Evolutionary conservation across 345 rosid genomes (phyloP).

Genomic region (Gossypium anomalum): DNA sequence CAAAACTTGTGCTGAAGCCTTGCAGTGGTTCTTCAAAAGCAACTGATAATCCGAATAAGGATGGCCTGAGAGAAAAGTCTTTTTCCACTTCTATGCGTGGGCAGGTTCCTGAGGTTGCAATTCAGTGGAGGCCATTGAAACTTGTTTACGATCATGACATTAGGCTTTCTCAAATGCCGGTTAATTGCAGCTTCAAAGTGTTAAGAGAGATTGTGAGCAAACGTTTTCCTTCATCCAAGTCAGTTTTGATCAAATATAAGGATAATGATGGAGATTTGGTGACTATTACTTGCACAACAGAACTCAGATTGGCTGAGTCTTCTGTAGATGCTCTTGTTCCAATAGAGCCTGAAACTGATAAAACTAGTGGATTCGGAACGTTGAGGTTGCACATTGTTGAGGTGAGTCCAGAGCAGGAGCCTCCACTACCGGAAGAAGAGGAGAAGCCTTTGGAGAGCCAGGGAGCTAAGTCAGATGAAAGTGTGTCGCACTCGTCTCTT

Average conservation of each 20-base stretch:
- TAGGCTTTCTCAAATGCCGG: slow-evolving; percentile 80
- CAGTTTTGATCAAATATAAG: slow-evolving; percentile 80
- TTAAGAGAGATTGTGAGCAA: slow-evolving; percentile 73
- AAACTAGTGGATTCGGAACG: slow-evolving; percentile 49
- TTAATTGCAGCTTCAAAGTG: slow-evolving; percentile 65
- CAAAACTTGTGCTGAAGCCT: slow-evolving; percentile 59
- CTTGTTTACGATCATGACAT: slow-evolving; percentile 94
- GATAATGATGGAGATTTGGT: slow-evolving; percentile 94
- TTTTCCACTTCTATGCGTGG: slow-evolving; percentile 28
- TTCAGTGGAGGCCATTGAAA: slow-evolving; percentile 67
- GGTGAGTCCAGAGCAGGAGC: slow-evolving; percentile 94
- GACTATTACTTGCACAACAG: slow-evolving; percentile 68
- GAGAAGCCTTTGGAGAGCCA: slow-evolving; percentile 58
- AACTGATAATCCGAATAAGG: slow-evolving; percentile 16
- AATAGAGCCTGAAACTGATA: slow-evolving; percentile 56
- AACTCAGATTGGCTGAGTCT: slow-evolving; percentile 73
- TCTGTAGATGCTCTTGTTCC: slow-evolving; percentile 49
- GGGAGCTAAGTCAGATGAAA: slow-evolving; percentile 55
- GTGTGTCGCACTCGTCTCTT: slow-evolving; percentile 42
- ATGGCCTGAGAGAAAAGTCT: slow-evolving; percentile 31
- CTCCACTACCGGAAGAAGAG: slow-evolving; percentile 58
- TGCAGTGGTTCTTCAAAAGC: slow-evolving; percentile 44
- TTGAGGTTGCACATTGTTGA: slow-evolving; percentile 89
- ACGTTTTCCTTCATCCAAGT: slow-evolving; percentile 80
- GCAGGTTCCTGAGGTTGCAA: slow-evolving; percentile 35